Base-by-base conservation (phyloP, 176 grass and related monocot genomes). In the Tillandsia leiboldiana region DNA sequence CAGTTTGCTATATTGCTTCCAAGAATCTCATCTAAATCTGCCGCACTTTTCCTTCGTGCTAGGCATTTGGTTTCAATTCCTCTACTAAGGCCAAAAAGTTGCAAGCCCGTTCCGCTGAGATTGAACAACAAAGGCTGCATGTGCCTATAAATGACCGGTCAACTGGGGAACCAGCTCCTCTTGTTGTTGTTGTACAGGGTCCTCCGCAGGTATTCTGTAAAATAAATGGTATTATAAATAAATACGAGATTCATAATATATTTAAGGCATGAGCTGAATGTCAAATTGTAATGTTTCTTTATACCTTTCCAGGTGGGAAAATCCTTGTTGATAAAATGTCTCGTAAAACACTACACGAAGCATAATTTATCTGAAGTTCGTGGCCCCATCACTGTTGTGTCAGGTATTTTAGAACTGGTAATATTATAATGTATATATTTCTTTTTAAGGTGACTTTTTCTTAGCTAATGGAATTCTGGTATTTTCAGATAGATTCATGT, bases 181-280 rank as follows among this genome's bases (percentile, higher is more conserved):
- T 93, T 74, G 80, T 99, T 77, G 89, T 99, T n/a, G 84, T 99
- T 66, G 94, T 99, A 50, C 94, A 99, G 79, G 94, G 89, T 57
- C 94, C 94, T 74, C 89, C 89, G 0, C 84, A 88, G 78, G 92
- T 92, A 73, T 75, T 54, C 33, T 71, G 22, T 61, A 18, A 15
- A 61, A 8, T 61, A 61, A 61, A 61, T 61, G 56, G 3, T 20
- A 18, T 61, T 20, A 61, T 42, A 42, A 42, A 42, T 7, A 18
- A 9, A 15, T n/a, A 61, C 10, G 4, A 61, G 7, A 61, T 61
- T 23, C 15, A 10, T n/a, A 22, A 7, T 8, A 9, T 61, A 2
- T 20, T 61, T 18, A 9, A 9, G 56, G 3, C 15, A 61, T 20
- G 2, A 9, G 15, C 22, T 18, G 56, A 61, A n/a, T 6, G 17